phyloP scores from a whole-genome alignment of 108 stramenopile species.

The Cyclotella atomus region DNA sequence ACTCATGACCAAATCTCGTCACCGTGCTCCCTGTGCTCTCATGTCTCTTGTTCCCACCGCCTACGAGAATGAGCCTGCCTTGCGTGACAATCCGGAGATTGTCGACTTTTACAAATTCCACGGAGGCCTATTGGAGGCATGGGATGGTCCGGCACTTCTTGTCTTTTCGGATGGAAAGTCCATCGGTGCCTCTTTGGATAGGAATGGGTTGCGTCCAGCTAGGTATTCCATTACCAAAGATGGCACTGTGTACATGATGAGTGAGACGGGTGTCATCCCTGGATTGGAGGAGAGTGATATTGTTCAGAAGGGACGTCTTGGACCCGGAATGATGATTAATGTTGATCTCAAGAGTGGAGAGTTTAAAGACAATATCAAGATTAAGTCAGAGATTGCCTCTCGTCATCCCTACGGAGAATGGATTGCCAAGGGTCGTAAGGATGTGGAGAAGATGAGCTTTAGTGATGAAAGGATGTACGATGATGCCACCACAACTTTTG shows the following conservation, averaged over 20 bases:
- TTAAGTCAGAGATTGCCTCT: slow-evolving; percentile 92
- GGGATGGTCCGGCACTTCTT: slow-evolving; percentile 98
- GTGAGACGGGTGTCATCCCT: slow-evolving; percentile 95
- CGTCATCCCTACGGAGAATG: slow-evolving; percentile 93
- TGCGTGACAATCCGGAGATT: slow-evolving; percentile 87
- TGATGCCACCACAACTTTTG: slow-evolving; percentile 83
- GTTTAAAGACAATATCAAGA: slow-evolving; percentile 93
- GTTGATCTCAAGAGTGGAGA: slow-evolving; percentile 88
- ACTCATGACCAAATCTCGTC: slow-evolving; percentile 91
- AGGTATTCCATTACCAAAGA: slow-evolving; percentile 92
- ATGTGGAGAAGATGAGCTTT: slow-evolving; percentile 57
- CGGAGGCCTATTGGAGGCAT: slow-evolving; percentile 94
- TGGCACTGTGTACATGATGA: slow-evolving; percentile 95
- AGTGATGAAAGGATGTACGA: slow-evolving; percentile 68
- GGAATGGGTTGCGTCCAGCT: slow-evolving; percentile 94
- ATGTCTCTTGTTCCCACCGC: slow-evolving; percentile 93
- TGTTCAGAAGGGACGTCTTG: slow-evolving; percentile 93
- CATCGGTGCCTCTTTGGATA: slow-evolving; percentile 90
- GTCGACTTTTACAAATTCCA: slow-evolving; percentile 98
- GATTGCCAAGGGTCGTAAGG: slow-evolving; percentile 78
- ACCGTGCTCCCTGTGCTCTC: slow-evolving; percentile 90
- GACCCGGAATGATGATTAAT: slow-evolving; percentile 97
- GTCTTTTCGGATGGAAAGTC: slow-evolving; percentile 95
- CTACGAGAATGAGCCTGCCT: slow-evolving; percentile 86
- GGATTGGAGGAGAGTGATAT: slow-evolving; percentile 82